Percentiles rank a stretch among this genome's conserved stretches.
phyloP scores from a whole-genome alignment of 2,329 filamentous ascomycete genomes.

The Diaporthe helianthi region DNA sequence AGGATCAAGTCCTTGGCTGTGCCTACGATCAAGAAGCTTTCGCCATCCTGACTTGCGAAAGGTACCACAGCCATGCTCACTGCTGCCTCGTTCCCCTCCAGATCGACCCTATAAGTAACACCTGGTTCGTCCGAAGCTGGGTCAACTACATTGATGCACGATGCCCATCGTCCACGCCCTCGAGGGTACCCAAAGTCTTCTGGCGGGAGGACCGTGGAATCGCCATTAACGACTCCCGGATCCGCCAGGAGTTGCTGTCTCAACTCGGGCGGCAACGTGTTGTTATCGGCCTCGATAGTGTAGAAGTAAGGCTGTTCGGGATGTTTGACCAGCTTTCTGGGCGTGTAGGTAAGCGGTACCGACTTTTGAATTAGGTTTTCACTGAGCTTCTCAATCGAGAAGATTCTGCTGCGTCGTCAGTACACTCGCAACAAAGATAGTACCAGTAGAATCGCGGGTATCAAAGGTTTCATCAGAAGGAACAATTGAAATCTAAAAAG shows the following conservation, averaged over 20 bases:
- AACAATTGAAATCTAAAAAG: constrained; percentile 86
- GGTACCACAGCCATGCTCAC: constrained; percentile 84
- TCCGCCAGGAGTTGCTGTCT: constrained; percentile 77
- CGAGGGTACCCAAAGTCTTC: constrained; percentile 90
- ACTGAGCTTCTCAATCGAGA: constrained; percentile 85
- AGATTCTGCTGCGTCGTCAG: constrained; percentile 69
- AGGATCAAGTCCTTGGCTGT: constrained; percentile 90
- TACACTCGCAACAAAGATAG: constrained; percentile 11
- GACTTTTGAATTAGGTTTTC: constrained; percentile 88
- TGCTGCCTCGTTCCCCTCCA: constrained; percentile 90
- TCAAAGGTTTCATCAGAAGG: constrained; percentile 73
- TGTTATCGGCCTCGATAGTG: constrained; percentile 91
- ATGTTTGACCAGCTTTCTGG: constrained; percentile 85
- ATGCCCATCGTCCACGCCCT: constrained; percentile 88
- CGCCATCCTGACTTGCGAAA: constrained; percentile 87
- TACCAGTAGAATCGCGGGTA: not conserved
- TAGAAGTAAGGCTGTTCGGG: constrained; percentile 91
- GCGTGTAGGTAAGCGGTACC: constrained; percentile 88
- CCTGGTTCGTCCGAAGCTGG: constrained; percentile 73
- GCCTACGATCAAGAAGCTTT: constrained; percentile 91
- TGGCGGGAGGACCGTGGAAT: constrained; percentile 73
- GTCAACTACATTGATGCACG: constrained; percentile 92
- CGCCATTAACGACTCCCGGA: constrained; percentile 73
- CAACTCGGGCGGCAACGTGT: constrained; percentile 83
- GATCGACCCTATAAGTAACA: constrained; percentile 78